phyloP scores from a whole-genome alignment of 1,284 basidiomycete species.

The Rhizoctonia solani region DNA sequence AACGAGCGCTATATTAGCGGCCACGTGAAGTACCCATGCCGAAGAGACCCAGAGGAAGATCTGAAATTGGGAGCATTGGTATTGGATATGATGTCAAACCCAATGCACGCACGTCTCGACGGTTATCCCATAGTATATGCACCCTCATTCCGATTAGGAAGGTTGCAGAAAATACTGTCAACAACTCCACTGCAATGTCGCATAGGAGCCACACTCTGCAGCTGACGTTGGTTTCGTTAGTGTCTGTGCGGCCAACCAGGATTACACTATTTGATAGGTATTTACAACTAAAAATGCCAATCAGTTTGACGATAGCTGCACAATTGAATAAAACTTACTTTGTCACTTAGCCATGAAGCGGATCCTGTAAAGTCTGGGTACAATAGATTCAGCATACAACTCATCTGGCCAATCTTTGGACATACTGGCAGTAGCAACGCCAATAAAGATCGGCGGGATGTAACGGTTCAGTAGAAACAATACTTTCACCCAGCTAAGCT shows the following conservation, averaged over 20 bases:
- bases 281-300: constrained; percentile 14
- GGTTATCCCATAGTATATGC: constrained; percentile 34
- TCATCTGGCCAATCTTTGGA: neutral
- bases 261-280: no score
- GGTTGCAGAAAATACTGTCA: constrained; percentile 32
- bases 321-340: neutral
- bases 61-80: neutral
- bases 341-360: constrained; percentile 21
- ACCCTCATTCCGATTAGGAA: constrained; percentile 34
- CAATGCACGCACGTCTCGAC: neutral
- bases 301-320: neutral
- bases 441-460: constrained; percentile 21
- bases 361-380: neutral
- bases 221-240: neutral
- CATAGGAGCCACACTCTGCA: constrained; percentile 33
- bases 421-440: constrained; percentile 25
- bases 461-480: constrained; percentile 36
- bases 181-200: constrained; percentile 25
- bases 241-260: neutral
- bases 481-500: constrained; percentile 26
- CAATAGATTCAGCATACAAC: neutral
- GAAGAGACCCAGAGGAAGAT: constrained; percentile 26
- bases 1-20: constrained; percentile 18
- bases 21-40: constrained; percentile 27
- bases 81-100: neutral